A percentile compares a stretch with the other conserved stretches of the same genome.
Conservation (phyloP, 2,329 filamentous ascomycete species). For the Xylaria sp. region DNA sequence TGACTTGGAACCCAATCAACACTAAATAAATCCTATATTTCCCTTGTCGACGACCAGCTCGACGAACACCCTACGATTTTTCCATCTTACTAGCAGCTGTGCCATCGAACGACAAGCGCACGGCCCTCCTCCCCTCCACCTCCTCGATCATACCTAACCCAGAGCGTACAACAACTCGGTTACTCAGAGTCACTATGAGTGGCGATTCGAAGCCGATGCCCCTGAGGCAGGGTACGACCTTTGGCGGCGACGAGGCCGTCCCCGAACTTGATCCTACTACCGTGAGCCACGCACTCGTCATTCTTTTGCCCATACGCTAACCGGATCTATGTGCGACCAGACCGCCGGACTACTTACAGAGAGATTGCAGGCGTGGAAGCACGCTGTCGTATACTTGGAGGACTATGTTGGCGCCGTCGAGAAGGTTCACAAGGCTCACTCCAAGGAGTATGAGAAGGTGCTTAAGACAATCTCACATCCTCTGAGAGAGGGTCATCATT, state of each 20-base stretch:
- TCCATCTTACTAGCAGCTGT: neutral
- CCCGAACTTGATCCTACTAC: conserved; percentile 68
- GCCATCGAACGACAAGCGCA: conserved; percentile 10
- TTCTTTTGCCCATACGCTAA: conserved; percentile 20
- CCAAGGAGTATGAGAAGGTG: conserved; percentile 95
- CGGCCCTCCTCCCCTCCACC: neutral
- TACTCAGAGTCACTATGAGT: conserved; percentile 44
- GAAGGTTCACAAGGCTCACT: conserved; percentile 84
- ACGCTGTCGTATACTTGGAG: conserved; percentile 89
- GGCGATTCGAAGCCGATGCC: conserved; percentile 53
- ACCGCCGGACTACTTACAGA: conserved; percentile 85
- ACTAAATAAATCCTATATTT: neutral
- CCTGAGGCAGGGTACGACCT: conserved; percentile 59
- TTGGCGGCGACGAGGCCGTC: conserved; percentile 68
- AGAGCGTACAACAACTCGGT: neutral
- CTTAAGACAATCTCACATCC: conserved; percentile 92
- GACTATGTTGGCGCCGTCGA: conserved; percentile 88
- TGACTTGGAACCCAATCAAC: neutral
- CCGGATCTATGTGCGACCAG: conserved; percentile 53
- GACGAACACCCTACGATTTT: neutral
- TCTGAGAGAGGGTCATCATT: conserved; percentile 90
- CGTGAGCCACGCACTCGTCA: conserved; percentile 54
- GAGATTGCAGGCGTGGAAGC: conserved; percentile 94
- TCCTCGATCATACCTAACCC: neutral
- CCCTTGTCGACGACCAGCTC: conserved; percentile 9